phyloP scores from a whole-genome alignment of 73 alveolate species.

The Paramecium bursaria region DNA sequence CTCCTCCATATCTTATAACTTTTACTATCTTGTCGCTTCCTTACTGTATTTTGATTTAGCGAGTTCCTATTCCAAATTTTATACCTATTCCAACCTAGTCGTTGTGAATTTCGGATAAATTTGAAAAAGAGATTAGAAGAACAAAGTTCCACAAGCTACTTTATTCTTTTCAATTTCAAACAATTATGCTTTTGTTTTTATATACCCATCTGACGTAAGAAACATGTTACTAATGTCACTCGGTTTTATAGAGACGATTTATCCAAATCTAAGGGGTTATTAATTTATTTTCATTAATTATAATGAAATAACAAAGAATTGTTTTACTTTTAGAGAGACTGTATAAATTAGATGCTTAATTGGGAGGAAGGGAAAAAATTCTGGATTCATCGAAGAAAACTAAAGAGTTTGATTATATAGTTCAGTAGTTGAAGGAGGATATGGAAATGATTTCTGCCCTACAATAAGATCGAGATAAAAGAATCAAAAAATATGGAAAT shows the following conservation, averaged over 20 bases:
- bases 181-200: conserved; percentile 48
- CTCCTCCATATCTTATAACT: conserved; percentile 40
- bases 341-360: background rate
- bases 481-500: background rate
- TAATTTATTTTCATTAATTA: too few species aligned
- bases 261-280: conserved; percentile 44
- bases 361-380: conserved; percentile 50
- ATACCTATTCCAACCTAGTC: conserved; percentile 8
- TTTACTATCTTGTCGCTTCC: background rate
- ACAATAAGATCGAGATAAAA: conserved; percentile 32
- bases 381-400: conserved; percentile 3
- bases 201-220: conserved; percentile 40
- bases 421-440: conserved; percentile 8
- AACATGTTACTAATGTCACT: conserved; percentile 36
- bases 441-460: conserved; percentile 43
- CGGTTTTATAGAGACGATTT: conserved; percentile 33
- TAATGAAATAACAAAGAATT: conserved; percentile 28
- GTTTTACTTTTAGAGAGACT: conserved; percentile 18
- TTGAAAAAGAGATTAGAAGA: conserved; percentile 48
- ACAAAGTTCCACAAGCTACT: conserved; percentile 57
- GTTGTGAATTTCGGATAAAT: conserved; percentile 52
- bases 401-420: conserved; percentile 42
- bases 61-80: conserved; percentile 7
- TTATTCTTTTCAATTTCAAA: conserved; percentile 40
- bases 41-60: conserved; percentile 10